Conservation (phyloP, 345 rosid genomes). For the Populus euphratica region DNA sequence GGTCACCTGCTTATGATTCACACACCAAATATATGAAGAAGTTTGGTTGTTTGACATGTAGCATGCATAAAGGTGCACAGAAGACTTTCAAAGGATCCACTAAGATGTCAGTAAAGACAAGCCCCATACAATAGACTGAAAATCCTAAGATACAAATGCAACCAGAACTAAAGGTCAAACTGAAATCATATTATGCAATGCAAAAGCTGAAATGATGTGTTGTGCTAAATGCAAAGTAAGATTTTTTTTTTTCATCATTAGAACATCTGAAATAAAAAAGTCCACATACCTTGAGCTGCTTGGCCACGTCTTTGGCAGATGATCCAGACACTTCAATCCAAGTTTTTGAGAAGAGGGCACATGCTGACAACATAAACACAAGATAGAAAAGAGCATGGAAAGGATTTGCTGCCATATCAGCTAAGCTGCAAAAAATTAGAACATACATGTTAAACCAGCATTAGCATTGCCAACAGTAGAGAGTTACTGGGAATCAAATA, state of each 20-base stretch:
- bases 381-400: constrained; percentile 84
- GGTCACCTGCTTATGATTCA: background rate
- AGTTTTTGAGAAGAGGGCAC: constrained; percentile 84
- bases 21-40: background rate
- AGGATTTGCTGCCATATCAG: constrained; percentile 91
- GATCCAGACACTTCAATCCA: constrained; percentile 95
- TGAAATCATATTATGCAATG: background rate
- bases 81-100: background rate
- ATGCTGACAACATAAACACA: constrained; percentile 73
- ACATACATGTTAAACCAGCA: background rate
- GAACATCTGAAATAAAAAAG: background rate
- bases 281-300: constrained; percentile 68
- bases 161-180: background rate
- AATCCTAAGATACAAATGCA: background rate
- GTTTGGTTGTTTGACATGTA: background rate
- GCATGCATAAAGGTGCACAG: background rate
- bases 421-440: constrained; percentile 50
- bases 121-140: background rate
- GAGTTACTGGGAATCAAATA: background rate
- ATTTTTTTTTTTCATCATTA: background rate
- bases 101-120: background rate
- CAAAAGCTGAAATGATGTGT: background rate
- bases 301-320: constrained; percentile 78
- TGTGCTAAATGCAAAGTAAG: background rate
- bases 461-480: background rate